Base-by-base conservation (phyloP, 2,329 filamentous ascomycete genomes). In the Colletotrichum sp. region DNA sequence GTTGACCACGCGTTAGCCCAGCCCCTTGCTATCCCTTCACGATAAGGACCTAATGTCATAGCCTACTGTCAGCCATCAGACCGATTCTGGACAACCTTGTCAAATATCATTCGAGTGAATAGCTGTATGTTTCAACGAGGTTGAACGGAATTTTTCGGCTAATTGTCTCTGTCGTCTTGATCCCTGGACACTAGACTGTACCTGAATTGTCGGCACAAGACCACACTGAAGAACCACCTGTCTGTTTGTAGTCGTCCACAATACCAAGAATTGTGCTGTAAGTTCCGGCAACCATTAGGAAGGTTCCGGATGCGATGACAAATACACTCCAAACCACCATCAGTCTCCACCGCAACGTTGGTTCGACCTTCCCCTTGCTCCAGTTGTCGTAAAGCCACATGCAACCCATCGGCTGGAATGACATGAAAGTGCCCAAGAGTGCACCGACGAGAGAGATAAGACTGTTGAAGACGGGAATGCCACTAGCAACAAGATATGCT, bases 321-420 rank as follows among this genome's bases (percentile, higher is more conserved):
- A 79, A 79, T 26, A 71, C 26, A n/a, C 78, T 59, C 72, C 58
- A 78, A 16, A n/a, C 56, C 1, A 67, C 74, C 78, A 79, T 79
- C 14, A 75, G 43, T 26, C n/a, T 59, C 78, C 78, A 79, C 18
- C 32, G 65, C 21, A 36, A 16, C 6, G 70, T 24, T n/a, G 55
- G 28, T 69, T 36, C 28, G 8, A 52, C n/a, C 9, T 61, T 67
- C 34, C 55, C 80, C 52, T 55, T 62, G n/a, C 14, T 36, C 79
- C 79, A 82, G 58, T 82, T 80, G 52, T 82, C 81, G 16, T 76
- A 82, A 3, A 82, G 55, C 81, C 80, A 82, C 76, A 82, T 79
- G 38, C 78, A 80, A 0, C 80, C 81, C 64, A 80, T 80, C 0
- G 80, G 79, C n/a, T 82, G 78, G 26, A 82, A 75, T 81, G 83